Base-by-base conservation (phyloP, 2,329 filamentous ascomycete species). In the Clarireedia homoeocarpa region DNA sequence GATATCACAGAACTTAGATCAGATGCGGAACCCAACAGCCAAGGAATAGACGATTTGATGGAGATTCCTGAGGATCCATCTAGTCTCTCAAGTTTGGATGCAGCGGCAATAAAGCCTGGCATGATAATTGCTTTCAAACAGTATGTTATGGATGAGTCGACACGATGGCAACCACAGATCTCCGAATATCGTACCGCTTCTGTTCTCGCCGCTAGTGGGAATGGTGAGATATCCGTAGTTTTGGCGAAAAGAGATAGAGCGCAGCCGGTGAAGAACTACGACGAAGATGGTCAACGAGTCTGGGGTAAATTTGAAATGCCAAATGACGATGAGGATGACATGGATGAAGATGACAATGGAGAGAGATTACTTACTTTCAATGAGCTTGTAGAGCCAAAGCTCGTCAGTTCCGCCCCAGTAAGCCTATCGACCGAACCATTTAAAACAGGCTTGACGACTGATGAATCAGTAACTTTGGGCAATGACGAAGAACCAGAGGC, bases 251-350 rank as follows among this genome's bases (percentile, higher is more conserved):
- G 88, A 27, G 88, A 95, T 66, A 74, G 85, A 48, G 71, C 78
- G 12, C 71, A 77, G 5, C 77, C 80, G 53, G 68, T 83, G 60
- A 85, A 80, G 64, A 69, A 72, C 17, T 84, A 83, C 61, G 84
- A 92, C 62, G 77, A 79, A 40, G 85, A 86, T 0, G 90, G 89
- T 0, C 76, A 86, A 59, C 79, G 89, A 9, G 71, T 89, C 9
- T 95, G 92, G 63, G 83, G 80, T 59, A 88, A 84, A 57, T 94
- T 95, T 61, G 89, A 95, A 64, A 83, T 84, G 63, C 85, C 86
- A 0, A 80, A 81, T 6, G 78, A 83, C 6, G 81, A 82, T 10
- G 82, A 81, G 12, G 80, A 80, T 0, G 73, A 71, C 1, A 76
- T 77, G 14, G 74, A 74, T 9, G 71, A 70, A 2, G 72, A 75